Evolutionary conservation across 768 basidiomycete species (phyloP), one percentile per base, ranked within the genome.

Genomic region (Hygrocybe punicea): DNA sequence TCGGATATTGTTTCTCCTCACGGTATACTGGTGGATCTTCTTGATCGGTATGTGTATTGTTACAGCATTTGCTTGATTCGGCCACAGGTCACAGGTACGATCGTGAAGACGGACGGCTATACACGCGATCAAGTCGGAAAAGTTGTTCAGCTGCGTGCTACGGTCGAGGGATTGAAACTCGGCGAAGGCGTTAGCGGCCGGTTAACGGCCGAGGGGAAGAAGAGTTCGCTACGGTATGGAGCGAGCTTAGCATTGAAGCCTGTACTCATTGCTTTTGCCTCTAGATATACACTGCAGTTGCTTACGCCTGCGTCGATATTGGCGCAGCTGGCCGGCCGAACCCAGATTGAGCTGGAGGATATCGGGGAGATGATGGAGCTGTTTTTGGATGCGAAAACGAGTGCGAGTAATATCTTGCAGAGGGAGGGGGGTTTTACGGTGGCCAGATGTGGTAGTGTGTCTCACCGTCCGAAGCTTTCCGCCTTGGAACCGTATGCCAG

Each of bases 381-480:
- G 33, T 99, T 99, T 79, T 77, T 98, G 64, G 95, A 98, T 70
- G 93, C 96, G 17, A 96, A 94, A 68, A 86, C 89, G 0, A n/a
- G n/a, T n/a, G n/a, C n/a, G n/a, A n/a, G n/a, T n/a, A n/a, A n/a
- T n/a, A n/a, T n/a, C n/a, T n/a, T n/a, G n/a, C n/a, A n/a, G n/a
- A n/a, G n/a, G n/a, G n/a, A n/a, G n/a, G n/a, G n/a, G n/a, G n/a
- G n/a, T n/a, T n/a, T n/a, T n/a, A n/a, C n/a, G n/a, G n/a, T n/a
- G n/a, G n/a, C n/a, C n/a, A n/a, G n/a, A n/a, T n/a, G n/a, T n/a
- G n/a, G n/a, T n/a, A n/a, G n/a, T n/a, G n/a, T n/a, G n/a, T n/a
- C n/a, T n/a, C n/a, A n/a, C n/a, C n/a, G n/a, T n/a, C n/a, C n/a
- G n/a, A n/a, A n/a, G n/a, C n/a, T n/a, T n/a, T n/a, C n/a, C n/a